phyloP scores from a whole-genome alignment of 495 filamentous ascomycete species.

The Trichoderma reesei region DNA sequence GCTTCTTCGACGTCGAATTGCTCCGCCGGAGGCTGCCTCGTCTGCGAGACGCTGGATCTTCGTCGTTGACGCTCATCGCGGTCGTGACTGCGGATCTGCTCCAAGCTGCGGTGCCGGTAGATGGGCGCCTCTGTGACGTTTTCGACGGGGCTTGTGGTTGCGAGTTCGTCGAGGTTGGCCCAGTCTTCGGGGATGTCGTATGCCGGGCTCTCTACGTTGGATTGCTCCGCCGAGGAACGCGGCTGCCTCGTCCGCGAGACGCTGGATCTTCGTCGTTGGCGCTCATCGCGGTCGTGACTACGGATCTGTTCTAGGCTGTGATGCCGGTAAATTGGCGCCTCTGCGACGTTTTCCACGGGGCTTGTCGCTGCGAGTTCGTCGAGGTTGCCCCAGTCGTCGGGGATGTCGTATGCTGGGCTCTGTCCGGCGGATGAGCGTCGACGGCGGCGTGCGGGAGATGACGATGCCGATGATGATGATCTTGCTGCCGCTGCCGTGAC shows the following conservation, averaged over 20 bases:
- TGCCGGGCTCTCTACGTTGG: neutral
- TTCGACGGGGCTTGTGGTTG: constrained; percentile 21
- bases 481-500: no score
- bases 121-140: constrained; percentile 21
- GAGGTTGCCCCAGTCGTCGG: constrained; percentile 29
- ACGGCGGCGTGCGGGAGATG: neutral
- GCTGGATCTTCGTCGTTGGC: neutral
- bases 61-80: constrained; percentile 15
- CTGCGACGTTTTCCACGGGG: constrained; percentile 24
- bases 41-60: neutral
- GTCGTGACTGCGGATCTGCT: constrained; percentile 19
- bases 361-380: constrained; percentile 26
- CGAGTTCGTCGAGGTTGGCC: constrained; percentile 31
- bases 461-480: neutral
- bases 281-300: constrained; percentile 18
- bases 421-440: neutral
- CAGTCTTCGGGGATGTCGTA: constrained; percentile 30
- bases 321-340: constrained; percentile 19
- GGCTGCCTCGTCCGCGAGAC: neutral
- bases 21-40: neutral
- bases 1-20: constrained; percentile 5
- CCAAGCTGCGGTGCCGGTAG: constrained; percentile 21
- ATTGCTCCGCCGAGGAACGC: neutral
- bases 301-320: constrained; percentile 22
- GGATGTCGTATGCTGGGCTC: constrained; percentile 20